Percentiles rank a stretch among this genome's conserved stretches.
Conservation (phyloP, 345 rosid genomes). For the Brassica nigra region DNA sequence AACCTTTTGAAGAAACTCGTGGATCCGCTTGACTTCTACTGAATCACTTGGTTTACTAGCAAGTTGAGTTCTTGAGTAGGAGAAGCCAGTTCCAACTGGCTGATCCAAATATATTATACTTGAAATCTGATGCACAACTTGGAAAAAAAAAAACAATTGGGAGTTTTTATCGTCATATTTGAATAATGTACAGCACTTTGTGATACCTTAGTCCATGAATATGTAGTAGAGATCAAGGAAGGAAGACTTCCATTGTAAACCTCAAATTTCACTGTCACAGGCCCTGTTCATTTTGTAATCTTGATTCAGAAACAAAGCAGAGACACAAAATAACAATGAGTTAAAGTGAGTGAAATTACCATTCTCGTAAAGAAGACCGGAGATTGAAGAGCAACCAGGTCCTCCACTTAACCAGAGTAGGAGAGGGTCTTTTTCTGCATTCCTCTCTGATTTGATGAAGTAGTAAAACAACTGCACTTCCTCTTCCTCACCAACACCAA, state of each 20-base stretch:
- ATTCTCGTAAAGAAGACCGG: background rate
- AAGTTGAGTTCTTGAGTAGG: conserved; percentile 49
- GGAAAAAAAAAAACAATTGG: background rate
- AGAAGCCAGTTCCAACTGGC: conserved; percentile 82
- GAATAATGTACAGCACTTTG: conserved; percentile 41
- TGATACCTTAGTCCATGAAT: conserved; percentile 74
- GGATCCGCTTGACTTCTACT: conserved; percentile 46
- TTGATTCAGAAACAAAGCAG: conserved; percentile 29
- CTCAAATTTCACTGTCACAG: background rate
- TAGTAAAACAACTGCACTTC: background rate
- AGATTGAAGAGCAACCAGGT: background rate
- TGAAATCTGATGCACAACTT: conserved; percentile 45
- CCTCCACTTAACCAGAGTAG: background rate
- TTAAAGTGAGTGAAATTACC: conserved; percentile 2
- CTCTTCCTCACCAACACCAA: background rate
- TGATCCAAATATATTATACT: conserved; percentile 71
- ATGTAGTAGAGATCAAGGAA: conserved; percentile 52
- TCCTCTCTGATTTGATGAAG: background rate
- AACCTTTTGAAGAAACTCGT: conserved; percentile 60
- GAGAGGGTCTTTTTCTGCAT: background rate
- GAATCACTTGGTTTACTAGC: conserved; percentile 48
- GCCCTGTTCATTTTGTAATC: background rate
- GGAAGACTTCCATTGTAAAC: conserved; percentile 69
- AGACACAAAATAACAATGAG: conserved; percentile 40
- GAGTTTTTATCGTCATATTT: background rate